Conservation (phyloP, 208 protist species). For the Leishmania martiniquensis region DNA sequence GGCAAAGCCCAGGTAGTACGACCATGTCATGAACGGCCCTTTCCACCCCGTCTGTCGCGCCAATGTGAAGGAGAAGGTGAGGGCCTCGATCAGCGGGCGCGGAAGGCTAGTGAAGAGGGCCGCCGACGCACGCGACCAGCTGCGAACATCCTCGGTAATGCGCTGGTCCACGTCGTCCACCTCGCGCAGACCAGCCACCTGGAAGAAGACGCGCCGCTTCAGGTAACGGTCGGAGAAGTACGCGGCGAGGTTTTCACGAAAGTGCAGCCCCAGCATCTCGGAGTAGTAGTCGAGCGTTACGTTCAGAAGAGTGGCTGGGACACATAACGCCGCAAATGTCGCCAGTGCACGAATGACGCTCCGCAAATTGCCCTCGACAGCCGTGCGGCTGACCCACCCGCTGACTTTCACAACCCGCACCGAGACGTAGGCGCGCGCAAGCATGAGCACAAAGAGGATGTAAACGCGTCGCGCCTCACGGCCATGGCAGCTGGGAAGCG, state of each 20-base stretch:
- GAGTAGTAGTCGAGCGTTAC: constrained; percentile 57
- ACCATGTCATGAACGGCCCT: constrained; percentile 31
- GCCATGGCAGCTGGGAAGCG: constrained; percentile 41
- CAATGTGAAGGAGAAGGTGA: constrained; percentile 57
- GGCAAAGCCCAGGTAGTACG: constrained; percentile 53
- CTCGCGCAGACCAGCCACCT: constrained; percentile 47
- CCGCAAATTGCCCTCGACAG: constrained; percentile 40
- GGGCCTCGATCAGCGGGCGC: constrained; percentile 51
- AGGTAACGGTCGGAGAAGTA: constrained; percentile 70
- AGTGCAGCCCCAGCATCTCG: constrained; percentile 56
- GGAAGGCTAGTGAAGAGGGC: constrained; percentile 50
- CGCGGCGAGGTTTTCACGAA: constrained; percentile 62
- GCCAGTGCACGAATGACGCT: constrained; percentile 32
- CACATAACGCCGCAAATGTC: constrained; percentile 38
- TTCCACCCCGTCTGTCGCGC: constrained; percentile 28
- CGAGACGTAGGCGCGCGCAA: constrained; percentile 47
- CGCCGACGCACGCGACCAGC: constrained; percentile 41
- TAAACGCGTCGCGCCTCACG: constrained; percentile 42
- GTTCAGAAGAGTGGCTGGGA: constrained; percentile 59
- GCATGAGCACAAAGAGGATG: constrained; percentile 43
- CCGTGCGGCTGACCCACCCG: constrained; percentile 30
- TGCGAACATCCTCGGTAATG: constrained; percentile 65
- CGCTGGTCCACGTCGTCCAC: constrained; percentile 68
- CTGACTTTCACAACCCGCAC: constrained; percentile 41
- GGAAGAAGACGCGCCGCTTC: constrained; percentile 67